phyloP scores from a whole-genome alignment of 108 stramenopile genomes.

The Conticribra guillardii region DNA sequence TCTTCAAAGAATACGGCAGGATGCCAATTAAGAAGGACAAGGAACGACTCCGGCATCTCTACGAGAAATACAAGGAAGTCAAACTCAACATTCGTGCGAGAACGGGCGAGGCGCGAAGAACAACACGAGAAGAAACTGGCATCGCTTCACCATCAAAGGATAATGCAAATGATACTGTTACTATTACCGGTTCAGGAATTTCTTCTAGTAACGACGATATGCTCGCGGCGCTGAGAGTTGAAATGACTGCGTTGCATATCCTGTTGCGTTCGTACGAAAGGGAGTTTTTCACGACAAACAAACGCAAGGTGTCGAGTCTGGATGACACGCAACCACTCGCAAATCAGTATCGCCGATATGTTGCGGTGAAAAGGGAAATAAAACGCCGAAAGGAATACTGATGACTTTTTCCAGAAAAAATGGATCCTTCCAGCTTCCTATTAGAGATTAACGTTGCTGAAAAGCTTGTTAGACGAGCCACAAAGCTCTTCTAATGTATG shows the following conservation, averaged over 20 bases:
- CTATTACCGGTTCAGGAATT: no score
- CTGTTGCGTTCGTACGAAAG: neutral
- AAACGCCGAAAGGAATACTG: no score
- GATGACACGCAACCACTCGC: neutral
- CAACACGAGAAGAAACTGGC: neutral
- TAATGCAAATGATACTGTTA: no score
- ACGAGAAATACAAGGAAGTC: neutral
- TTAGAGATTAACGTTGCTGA: no score
- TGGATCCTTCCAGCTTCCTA: no score
- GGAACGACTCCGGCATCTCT: neutral
- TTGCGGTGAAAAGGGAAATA: neutral
- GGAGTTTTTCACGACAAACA: neutral
- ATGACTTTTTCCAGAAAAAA: no score
- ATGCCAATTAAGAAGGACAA: neutral
- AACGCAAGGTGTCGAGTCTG: neutral
- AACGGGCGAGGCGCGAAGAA: neutral
- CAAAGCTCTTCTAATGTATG: no score
- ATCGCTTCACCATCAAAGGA: no score
- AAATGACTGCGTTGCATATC: neutral
- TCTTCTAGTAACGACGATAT: no score
- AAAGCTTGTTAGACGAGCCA: no score
- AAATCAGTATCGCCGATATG: neutral
- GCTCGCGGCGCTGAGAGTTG: neutral
- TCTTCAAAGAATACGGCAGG: neutral
- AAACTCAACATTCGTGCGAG: neutral